Evolutionary conservation across 768 basidiomycete genomes (phyloP), one percentile per base, ranked within the genome.

Genomic region (Cantharellus anzutake): DNA sequence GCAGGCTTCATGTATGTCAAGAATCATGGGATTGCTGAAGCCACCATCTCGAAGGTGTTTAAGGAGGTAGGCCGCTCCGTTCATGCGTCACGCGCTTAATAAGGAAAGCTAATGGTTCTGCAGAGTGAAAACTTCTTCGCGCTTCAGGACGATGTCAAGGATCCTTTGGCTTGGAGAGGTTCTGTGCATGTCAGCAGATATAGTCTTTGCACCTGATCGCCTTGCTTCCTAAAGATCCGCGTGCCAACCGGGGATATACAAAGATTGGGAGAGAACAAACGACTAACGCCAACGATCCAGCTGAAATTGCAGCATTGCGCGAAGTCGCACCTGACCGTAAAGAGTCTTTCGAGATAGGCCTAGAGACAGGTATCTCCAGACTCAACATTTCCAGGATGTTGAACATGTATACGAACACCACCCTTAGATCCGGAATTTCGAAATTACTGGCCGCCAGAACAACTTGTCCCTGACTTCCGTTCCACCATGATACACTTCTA

Each of bases 261-360:
- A 72, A 75, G 63, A 73, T 84, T 42, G 89, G 89, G 14, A 78
- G 89, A 20, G 90, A 93, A 69, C 82, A 83, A 41, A 83, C 87
- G 37, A 86, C 85, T 0, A 83, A 84, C 62, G 81, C 82, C 35
- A 72, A 76, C 40, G 79, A 87, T n/a, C 41, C 80, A 4, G 70
- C 74, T 16, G 86, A 89, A 71, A 90, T 92, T 64, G 83, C 81
- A 51, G 69, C 75, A 51, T 71, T 91, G 29, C 80, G 89, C n/a
- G 73, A 71, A 60, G 80, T 79, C 61, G 80, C 88, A 0, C 88
- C 89, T 0, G 88, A 89, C 67, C 80, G 71, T 71, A 88, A 89
- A 69, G 88, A 92, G 69, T 74, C 80, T 4, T 88, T 92, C 81
- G 89, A 93, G 69, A 90, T 93, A 51, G 88, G 90, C 39, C 11